phyloP scores from a whole-genome alignment of 768 basidiomycete species.

The Russula sp. region DNA sequence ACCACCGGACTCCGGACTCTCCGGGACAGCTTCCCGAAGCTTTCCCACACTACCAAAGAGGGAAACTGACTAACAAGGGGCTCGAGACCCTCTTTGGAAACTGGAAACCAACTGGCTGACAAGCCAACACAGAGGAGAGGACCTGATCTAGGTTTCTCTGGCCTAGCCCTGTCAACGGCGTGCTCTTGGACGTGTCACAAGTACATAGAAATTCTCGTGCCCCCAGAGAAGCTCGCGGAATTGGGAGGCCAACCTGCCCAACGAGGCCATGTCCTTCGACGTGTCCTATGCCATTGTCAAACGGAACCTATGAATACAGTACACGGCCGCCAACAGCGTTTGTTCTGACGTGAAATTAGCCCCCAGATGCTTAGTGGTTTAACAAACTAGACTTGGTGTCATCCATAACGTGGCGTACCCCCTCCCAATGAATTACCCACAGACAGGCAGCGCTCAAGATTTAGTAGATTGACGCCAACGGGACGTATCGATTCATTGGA shows the following conservation, averaged over 20 bases:
- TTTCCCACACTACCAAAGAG: too few relatives aligned
- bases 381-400: too few relatives aligned
- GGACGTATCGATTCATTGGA: background rate
- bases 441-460: background rate
- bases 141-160: too few relatives aligned
- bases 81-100: too few relatives aligned
- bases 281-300: background rate
- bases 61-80: too few relatives aligned
- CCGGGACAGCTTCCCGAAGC: background rate
- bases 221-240: background rate
- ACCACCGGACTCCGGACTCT: too few relatives aligned
- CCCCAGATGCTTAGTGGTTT: background rate
- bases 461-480: background rate
- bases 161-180: too few relatives aligned
- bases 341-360: background rate
- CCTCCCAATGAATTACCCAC: background rate
- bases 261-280: background rate
- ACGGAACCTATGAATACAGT: background rate
- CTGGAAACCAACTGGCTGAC: too few relatives aligned
- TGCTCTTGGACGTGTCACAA: background rate
- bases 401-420: too few relatives aligned
- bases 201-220: background rate
- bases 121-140: too few relatives aligned
- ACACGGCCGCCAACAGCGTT: background rate
- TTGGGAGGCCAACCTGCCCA: background rate